Conservation (phyloP, 2,329 filamentous ascomycete species). For the Teratosphaeriaceae sp. region DNA sequence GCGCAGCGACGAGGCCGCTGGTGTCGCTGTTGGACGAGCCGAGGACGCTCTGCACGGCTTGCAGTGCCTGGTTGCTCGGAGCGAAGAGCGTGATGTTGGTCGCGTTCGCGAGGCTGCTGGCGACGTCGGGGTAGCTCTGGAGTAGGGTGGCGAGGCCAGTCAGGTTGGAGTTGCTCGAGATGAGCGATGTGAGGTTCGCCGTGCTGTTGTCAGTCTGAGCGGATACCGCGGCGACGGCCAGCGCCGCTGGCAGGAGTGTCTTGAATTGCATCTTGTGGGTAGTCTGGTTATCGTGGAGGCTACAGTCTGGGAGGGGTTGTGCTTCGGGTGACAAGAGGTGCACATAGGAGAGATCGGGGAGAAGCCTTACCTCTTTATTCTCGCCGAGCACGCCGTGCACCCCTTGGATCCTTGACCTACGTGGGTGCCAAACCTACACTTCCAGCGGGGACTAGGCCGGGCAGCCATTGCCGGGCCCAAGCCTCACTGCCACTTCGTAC, state of each 20-base stretch:
- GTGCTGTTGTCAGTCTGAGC: conserved; percentile 13
- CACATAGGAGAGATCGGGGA: no score
- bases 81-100: conserved; percentile 54
- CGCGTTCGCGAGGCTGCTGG: conserved; percentile 32
- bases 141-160: conserved; percentile 33
- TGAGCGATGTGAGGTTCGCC: conserved; percentile 26
- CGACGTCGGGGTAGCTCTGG: conserved; percentile 29
- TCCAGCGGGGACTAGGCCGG: no score
- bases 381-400: no score
- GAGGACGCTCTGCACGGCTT: conserved; percentile 18
- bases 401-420: no score
- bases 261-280: conserved; percentile 33
- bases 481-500: neutral
- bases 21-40: conserved; percentile 25
- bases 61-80: conserved; percentile 48
- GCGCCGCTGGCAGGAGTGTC: conserved; percentile 31
- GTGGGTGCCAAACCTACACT: no score
- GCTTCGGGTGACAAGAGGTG: no score
- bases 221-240: conserved; percentile 29
- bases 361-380: no score
- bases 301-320: no score
- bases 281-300: neutral
- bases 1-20: conserved; percentile 33
- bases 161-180: conserved; percentile 27
- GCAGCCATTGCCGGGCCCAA: no score